Conservation (phyloP, 345 rosid genomes). For the Brassica juncea region DNA sequence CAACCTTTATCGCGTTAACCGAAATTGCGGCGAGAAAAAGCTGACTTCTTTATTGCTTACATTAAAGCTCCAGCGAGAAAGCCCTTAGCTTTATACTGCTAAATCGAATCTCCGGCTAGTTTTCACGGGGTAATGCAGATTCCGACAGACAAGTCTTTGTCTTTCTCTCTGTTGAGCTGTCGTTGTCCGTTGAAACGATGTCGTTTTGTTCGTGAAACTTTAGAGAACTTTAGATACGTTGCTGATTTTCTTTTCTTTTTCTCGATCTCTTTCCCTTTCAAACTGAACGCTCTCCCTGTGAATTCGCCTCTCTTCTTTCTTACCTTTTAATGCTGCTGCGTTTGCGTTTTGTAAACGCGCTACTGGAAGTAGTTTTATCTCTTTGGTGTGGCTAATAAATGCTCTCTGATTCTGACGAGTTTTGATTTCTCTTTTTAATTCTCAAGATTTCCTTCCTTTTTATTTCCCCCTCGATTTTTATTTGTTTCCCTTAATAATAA, state of each 20-base stretch:
- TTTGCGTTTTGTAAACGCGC: background rate
- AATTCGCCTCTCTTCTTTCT: background rate
- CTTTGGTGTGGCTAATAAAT: background rate
- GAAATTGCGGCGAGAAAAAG: background rate
- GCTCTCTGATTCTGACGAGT: background rate
- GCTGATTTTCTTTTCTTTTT: background rate
- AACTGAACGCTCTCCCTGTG: background rate
- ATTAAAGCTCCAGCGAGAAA: background rate
- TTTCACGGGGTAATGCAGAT: slow-evolving; percentile 24
- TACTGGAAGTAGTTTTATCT: background rate
- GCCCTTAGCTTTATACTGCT: background rate
- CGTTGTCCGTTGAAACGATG: background rate
- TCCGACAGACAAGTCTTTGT: too few relatives aligned
- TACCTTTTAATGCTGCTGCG: slow-evolving; percentile 17
- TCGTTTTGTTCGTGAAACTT: background rate
- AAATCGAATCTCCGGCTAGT: background rate
- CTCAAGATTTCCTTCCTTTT: background rate
- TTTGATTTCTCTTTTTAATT: background rate
- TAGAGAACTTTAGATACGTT: too few relatives aligned
- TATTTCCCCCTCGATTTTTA: too few relatives aligned
- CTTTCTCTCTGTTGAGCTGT: too few relatives aligned
- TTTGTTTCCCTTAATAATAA: background rate
- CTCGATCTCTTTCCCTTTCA: slow-evolving; percentile 4
- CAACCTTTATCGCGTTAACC: background rate
- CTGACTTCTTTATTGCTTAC: background rate